phyloP scores from a whole-genome alignment of 257 asterid genomes.

The Solanum ossicruentum region DNA sequence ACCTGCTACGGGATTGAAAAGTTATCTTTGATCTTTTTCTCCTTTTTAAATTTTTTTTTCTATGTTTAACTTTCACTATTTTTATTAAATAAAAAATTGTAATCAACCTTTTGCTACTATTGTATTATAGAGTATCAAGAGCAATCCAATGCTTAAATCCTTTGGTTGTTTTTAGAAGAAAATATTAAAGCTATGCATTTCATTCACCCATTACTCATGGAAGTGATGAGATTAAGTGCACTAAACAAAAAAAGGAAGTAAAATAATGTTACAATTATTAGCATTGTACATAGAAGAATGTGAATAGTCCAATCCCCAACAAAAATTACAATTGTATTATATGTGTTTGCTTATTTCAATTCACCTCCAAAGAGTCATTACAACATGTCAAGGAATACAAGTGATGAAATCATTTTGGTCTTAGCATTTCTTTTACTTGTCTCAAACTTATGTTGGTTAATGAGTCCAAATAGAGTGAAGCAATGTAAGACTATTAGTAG shows the following conservation, averaged over 20 bases:
- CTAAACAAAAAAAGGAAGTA: not conserved
- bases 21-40: not conserved
- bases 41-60: not conserved
- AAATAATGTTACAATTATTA: not conserved
- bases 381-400: no score
- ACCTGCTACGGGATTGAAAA: not conserved
- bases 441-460: not conserved
- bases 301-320: not conserved
- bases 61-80: not conserved
- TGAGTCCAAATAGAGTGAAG: not conserved
- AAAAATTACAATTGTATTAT: not conserved
- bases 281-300: not conserved
- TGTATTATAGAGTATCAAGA: not conserved
- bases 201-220: not conserved
- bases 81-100: not conserved
- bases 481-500: not conserved
- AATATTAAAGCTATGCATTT: not conserved
- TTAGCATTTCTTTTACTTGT: not conserved
- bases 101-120: not conserved
- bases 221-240: not conserved
- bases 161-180: not conserved
- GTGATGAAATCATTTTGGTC: not conserved
- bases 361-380: no score
- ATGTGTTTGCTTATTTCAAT: not conserved
- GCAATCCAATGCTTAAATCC: not conserved